Percentiles rank a stretch among this genome's conserved stretches.
phyloP scores from a whole-genome alignment of 176 grass and related monocot genomes.

The Oryza meyeriana region DNA sequence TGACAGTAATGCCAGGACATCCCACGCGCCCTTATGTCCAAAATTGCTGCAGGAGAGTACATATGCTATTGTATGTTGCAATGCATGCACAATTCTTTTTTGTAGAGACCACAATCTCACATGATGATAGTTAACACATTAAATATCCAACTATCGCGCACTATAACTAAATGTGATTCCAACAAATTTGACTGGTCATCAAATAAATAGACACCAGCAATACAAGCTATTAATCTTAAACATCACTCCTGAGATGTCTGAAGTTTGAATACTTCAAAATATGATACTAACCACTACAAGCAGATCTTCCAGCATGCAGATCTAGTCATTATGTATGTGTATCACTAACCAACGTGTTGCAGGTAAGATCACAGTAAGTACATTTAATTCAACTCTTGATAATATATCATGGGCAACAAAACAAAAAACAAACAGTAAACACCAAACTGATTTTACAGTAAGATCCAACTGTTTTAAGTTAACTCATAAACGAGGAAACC shows the following conservation, averaged over 20 bases:
- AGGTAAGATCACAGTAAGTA: background rate
- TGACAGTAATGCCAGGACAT: background rate
- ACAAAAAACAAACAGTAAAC: background rate
- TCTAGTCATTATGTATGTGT: background rate
- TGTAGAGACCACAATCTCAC: background rate
- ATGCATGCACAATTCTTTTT: too few species aligned
- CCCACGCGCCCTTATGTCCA: background rate
- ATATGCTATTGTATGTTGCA: conserved; percentile 6
- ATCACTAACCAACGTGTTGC: conserved; percentile 8
- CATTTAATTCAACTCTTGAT: conserved; percentile 10
- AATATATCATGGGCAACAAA: background rate
- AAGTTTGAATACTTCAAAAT: background rate
- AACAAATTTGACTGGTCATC: background rate
- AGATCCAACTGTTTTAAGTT: background rate
- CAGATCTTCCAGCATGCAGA: conserved; percentile 12
- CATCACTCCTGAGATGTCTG: background rate
- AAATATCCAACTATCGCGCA: background rate
- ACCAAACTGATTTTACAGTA: background rate
- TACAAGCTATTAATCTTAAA: background rate
- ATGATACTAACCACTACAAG: background rate
- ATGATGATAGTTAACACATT: background rate
- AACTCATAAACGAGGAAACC: background rate
- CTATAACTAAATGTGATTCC: background rate
- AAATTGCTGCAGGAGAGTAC: background rate
- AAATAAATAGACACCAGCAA: background rate